phyloP scores from a whole-genome alignment of 768 basidiomycete genomes.

The Macrolepiota albuminosa region DNA sequence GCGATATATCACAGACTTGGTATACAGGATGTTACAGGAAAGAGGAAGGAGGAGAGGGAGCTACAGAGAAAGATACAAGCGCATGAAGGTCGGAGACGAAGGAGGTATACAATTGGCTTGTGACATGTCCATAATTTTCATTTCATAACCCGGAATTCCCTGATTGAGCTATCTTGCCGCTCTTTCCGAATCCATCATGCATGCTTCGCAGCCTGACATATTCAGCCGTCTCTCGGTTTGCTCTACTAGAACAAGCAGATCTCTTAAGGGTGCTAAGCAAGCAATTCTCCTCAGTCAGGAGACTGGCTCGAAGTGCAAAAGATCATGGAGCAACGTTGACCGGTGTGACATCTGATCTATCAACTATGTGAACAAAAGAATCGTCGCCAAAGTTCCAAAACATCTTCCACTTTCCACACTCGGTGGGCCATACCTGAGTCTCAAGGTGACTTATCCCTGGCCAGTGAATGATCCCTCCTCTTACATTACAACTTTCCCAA shows the following conservation, averaged over 20 bases:
- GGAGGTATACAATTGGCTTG: slow-evolving; percentile 15
- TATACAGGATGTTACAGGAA: slow-evolving; percentile 18
- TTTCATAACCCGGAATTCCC: slow-evolving; percentile 15
- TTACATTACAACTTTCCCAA: neutral
- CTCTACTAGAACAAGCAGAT: neutral
- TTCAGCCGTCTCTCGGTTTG: neutral
- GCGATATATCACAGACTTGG: slow-evolving; percentile 8
- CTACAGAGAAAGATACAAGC: slow-evolving; percentile 19
- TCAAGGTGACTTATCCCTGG: neutral
- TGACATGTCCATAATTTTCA: slow-evolving; percentile 20
- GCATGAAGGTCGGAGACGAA: slow-evolving; percentile 19
- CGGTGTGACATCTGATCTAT: neutral
- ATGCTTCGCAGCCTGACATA: slow-evolving; percentile 1
- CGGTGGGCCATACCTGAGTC: neutral
- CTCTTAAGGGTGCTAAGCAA: neutral
- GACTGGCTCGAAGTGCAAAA: neutral
- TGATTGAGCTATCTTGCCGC: slow-evolving; percentile 16
- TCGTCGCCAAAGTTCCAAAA: neutral
- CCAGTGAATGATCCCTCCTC: neutral
- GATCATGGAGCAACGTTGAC: neutral
- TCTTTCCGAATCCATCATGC: slow-evolving; percentile 2
- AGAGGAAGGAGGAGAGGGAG: slow-evolving; percentile 6
- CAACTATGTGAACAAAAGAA: neutral
- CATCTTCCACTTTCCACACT: neutral
- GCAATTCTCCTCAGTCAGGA: neutral